Conservation (phyloP, 2,329 filamentous ascomycete species). For the Sporothrix dimorphospora region DNA sequence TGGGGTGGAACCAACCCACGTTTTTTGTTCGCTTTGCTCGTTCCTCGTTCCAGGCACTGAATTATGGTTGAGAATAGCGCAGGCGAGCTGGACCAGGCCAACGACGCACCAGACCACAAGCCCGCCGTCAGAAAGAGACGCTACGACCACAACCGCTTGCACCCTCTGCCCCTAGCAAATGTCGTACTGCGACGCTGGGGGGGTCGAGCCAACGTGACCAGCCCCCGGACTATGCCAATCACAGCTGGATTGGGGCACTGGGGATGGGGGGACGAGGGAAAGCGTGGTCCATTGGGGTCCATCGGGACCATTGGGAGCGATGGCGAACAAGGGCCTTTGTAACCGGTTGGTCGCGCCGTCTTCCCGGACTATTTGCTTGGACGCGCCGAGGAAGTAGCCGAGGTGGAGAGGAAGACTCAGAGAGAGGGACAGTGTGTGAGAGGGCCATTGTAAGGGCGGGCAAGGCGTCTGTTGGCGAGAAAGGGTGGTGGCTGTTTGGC, state of each 20-base stretch:
- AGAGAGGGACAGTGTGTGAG: neutral
- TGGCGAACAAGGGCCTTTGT: neutral
- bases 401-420: neutral
- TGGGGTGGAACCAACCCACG: neutral
- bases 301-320: neutral
- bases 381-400: slow-evolving; percentile 26
- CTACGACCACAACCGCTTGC: neutral
- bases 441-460: no score
- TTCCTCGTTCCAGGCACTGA: no score
- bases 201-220: neutral
- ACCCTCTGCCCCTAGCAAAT: neutral
- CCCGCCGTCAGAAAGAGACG: neutral
- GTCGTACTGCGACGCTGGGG: neutral
- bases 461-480: no score
- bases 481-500: no score
- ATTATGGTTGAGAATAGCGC: neutral
- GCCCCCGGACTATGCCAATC: slow-evolving; percentile 2
- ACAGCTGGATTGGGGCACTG: neutral
- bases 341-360: slow-evolving; percentile 27
- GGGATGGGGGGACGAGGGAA: no score
- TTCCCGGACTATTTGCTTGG: slow-evolving; percentile 19
- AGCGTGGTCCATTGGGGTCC: neutral
- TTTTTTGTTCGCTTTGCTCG: neutral
- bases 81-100: neutral
- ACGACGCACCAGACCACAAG: neutral